Evolutionary conservation across 2,329 filamentous ascomycete genomes (phyloP), one percentile per base, ranked within the genome.

Genomic region (Aspergillus uvarum): DNA sequence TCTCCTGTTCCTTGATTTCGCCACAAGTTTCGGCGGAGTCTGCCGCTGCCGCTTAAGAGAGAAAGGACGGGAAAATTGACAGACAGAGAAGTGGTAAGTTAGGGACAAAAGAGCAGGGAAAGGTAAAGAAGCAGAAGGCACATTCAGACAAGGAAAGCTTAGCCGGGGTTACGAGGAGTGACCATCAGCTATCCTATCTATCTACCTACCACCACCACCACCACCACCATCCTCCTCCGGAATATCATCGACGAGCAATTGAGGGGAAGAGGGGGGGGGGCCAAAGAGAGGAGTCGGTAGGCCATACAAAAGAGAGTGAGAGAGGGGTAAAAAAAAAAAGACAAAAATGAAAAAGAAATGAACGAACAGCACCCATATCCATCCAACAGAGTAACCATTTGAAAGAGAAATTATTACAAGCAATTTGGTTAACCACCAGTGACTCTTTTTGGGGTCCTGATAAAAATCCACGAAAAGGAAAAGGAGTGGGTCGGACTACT

Each of bases 101-200:
- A 59, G 31, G 53, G 44, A 29, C 59, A 42, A 54, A 26, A 49
- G 31, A 53, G 38, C 47, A 60, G 54, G 54, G 32, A 58, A 38
- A 16, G 16, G 24, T 54, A 60, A 56, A 51, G 32, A 47, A 48
- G 38, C 24, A 44, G 51, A 51, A 51, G 51, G 35, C 47, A 51
- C 49, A 29, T 22, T 54, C 59, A 59, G 58, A 66, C 63, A 64
- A 61, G 66, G 66, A 68, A 68, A 67, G 64, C 65, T 68, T 68
- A 67, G 63, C 66, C 64, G 65, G 26, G 61, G 55, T 56, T 56
- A 56, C 49, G 55, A 58, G 38, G 16, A 44, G 16, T 19, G 38
- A 44, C 38, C 32, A 35, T 35, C 32, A 61, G 26, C 26, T 29
- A 8, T 29, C 7, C 26, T 29, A 29, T 29, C 26, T 29, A 29